These are phyloP conservation scores for Arthrobotrys conoides DNA, from an alignment of 2,329 filamentous ascomycete genomes.

Conservation along the genomic window DNA sequence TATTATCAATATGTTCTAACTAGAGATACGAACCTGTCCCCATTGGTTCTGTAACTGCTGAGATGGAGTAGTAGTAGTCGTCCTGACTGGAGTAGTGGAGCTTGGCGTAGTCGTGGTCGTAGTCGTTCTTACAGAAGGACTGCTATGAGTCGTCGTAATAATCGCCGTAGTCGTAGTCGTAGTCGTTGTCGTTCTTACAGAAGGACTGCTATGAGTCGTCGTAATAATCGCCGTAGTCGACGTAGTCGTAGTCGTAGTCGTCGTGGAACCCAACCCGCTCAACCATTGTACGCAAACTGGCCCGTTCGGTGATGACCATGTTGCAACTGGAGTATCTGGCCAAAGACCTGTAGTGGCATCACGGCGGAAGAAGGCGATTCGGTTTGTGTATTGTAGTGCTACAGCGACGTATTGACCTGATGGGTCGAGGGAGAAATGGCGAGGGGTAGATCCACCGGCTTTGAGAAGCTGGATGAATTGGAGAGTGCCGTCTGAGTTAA, in stretches of 20 bases:
- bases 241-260: constrained; percentile 20
- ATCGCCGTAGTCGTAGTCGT: constrained; percentile 22
- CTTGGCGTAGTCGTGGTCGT: constrained; percentile 2
- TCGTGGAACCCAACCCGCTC: neutral
- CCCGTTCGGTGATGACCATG: constrained; percentile 29
- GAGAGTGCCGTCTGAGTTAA: constrained; percentile 74
- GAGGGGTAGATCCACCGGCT: constrained; percentile 76
- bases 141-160: neutral
- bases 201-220: neutral
- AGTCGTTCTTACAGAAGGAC: neutral
- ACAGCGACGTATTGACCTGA: constrained; percentile 77
- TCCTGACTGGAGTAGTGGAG: constrained; percentile 20
- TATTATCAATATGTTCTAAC: neutral
- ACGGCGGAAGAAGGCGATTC: constrained; percentile 75
- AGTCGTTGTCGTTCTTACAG: neutral
- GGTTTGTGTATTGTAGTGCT: constrained; percentile 74
- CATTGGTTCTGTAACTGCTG: constrained; percentile 16
- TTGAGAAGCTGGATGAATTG: constrained; percentile 73
- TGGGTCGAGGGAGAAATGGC: constrained; percentile 78
- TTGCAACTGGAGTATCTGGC: constrained; percentile 43
- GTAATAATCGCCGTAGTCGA: constrained; percentile 3
- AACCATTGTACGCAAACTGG: constrained; percentile 52
- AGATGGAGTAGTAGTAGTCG: constrained; percentile 14
- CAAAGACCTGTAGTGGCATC: constrained; percentile 73
- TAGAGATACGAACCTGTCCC: constrained; percentile 24